Evolutionary conservation across 345 rosid genomes (phyloP).

Genomic region (Aquilaria sinensis): DNA sequence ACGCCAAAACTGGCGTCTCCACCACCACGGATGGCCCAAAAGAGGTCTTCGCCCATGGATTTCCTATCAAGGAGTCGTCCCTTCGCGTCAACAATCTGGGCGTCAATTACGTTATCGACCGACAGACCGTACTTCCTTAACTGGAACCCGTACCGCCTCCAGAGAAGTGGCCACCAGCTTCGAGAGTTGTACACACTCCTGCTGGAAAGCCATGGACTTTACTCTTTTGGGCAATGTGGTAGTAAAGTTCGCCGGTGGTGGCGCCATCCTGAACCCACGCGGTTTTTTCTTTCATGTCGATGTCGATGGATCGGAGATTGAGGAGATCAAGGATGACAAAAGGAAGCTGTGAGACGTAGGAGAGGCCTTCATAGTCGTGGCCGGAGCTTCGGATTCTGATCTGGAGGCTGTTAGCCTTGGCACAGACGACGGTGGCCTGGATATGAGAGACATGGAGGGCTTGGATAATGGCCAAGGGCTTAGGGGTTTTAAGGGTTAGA

Average conservation of each 20-base stretch:
- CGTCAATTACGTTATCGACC: slow-evolving; percentile 11
- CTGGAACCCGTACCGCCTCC: slow-evolving; percentile 18
- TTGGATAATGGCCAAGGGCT: background rate
- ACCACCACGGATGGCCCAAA: slow-evolving; percentile 19
- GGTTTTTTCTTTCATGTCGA: too few species aligned
- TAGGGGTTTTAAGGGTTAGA: slow-evolving; percentile 3
- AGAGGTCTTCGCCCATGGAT: slow-evolving; percentile 19
- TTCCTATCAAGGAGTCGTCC: slow-evolving; percentile 14
- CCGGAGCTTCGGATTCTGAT: slow-evolving; percentile 19
- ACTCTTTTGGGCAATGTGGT: slow-evolving; percentile 13
- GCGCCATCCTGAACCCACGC: slow-evolving; percentile 13
- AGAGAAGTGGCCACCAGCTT: slow-evolving; percentile 14
- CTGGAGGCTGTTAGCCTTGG: slow-evolving; percentile 8
- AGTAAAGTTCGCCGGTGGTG: slow-evolving; percentile 14
- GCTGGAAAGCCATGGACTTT: slow-evolving; percentile 12
- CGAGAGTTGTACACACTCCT: slow-evolving; percentile 7
- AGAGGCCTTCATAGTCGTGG: slow-evolving; percentile 18
- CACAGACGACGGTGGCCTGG: slow-evolving; percentile 14
- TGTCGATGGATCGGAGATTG: too few species aligned
- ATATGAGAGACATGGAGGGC: slow-evolving; percentile 16
- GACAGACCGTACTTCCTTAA: slow-evolving; percentile 19
- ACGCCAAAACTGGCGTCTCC: slow-evolving; percentile 19
- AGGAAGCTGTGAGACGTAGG: too few species aligned
- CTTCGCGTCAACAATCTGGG: slow-evolving; percentile 2
- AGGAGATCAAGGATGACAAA: too few species aligned